These are phyloP conservation scores for Groenewaldozyma sp. DNA, from an alignment of 1,139 yeast species.

Conservation along the genomic window DNA sequence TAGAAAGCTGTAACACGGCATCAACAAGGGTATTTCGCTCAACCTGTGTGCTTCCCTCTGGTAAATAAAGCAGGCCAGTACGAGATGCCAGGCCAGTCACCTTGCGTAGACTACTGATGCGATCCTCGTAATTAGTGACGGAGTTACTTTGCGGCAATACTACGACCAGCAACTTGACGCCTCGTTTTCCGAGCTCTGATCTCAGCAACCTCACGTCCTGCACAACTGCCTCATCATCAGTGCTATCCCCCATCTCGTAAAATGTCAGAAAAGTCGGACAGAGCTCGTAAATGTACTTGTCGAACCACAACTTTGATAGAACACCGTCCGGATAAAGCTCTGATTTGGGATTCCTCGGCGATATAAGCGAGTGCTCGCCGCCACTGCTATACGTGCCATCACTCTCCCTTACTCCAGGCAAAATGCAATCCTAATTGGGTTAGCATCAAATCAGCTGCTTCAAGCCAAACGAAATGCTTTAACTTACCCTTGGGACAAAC, in stretches of 20 bases:
- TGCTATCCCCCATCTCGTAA: slow-evolving; percentile 30
- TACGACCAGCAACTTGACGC: slow-evolving; percentile 29
- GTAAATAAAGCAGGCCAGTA: slow-evolving; percentile 36
- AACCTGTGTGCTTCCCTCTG: slow-evolving; percentile 31
- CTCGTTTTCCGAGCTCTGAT: slow-evolving; percentile 26
- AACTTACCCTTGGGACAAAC: slow-evolving; percentile 16
- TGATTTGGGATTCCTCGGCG: slow-evolving; percentile 36
- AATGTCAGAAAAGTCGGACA: slow-evolving; percentile 40
- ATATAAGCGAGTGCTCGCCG: slow-evolving; percentile 28
- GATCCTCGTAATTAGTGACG: slow-evolving; percentile 26
- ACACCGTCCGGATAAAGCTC: slow-evolving; percentile 36
- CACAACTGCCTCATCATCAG: slow-evolving; percentile 31
- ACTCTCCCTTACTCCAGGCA: slow-evolving; percentile 6
- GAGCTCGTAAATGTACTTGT: slow-evolving; percentile 35
- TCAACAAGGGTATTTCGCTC: slow-evolving; percentile 35
- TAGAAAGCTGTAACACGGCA: slow-evolving; percentile 32
- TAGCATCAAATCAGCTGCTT: slow-evolving; percentile 7
- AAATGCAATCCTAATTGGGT: slow-evolving; percentile 2
- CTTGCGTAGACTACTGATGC: slow-evolving; percentile 34
- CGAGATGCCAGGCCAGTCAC: slow-evolving; percentile 36
- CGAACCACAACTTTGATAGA: slow-evolving; percentile 39
- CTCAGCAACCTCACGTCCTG: slow-evolving; percentile 32
- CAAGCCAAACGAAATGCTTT: slow-evolving; percentile 5
- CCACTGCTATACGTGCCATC: slow-evolving; percentile 26
- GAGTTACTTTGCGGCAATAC: slow-evolving; percentile 28